Base-by-base conservation (phyloP, 805 yeast genomes). In the Saitoella complicata region DNA sequence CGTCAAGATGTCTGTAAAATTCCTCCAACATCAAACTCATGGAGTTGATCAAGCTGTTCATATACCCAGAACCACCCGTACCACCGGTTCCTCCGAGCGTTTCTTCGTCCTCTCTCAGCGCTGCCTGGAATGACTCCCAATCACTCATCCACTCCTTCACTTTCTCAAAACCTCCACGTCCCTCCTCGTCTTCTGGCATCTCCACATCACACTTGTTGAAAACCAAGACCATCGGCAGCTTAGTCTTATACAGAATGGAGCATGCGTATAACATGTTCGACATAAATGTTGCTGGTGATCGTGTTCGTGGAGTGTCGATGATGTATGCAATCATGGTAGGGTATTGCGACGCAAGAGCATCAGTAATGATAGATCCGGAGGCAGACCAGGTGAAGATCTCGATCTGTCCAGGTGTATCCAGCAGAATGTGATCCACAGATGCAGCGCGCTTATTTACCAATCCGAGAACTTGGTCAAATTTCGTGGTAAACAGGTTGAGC, bases 251-350 rank as follows among this genome's bases (percentile, higher is more conserved):
- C 40, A 91, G 70, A 42, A 91, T 88, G 6, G 97, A 88, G 65
- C 98, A 91, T 0, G 99, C 98, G 58, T 91, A 91, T 33, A 91
- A 72, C 99, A 91, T 91, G 61, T 91, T 91, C 44, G 97, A 87
- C 75, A 91, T 91, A 61, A 91, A 91, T 1, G 99, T 91, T 0
- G 95, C 82, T 38, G 98, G 98, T 1, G 93, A 78, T 1, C 94
- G 68, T 49, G 87, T 81, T 59, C 98, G 72, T 42, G 98, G 98
- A 1, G 98, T 91, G 58, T 91, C 99, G 31, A 91, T 91, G 50
- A 91, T 79, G 60, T 91, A 91, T 0, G 97, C 97, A 50, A 91
- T 75, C 31, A 91, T 84, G 0, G 98, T 91, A 11, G 99, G 99
- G 60, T 85, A 84, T 4, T 93, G 76, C 0, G 94, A 80, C 1